Base-by-base conservation (phyloP, 1,284 basidiomycete genomes). In the Malassezia yamatoensis region DNA sequence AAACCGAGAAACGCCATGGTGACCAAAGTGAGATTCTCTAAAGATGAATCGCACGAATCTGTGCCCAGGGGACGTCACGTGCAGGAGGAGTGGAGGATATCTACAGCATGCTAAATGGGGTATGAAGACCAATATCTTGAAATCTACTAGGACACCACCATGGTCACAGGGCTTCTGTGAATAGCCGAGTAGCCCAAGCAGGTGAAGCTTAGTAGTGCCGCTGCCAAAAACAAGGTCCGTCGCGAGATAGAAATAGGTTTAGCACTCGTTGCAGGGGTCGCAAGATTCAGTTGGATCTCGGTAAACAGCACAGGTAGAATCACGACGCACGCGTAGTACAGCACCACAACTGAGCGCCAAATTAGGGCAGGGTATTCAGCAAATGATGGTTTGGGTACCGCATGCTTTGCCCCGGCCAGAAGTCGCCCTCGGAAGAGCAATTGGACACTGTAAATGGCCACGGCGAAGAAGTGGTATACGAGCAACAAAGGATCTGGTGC, bases 381-480 rank as follows among this genome's bases (percentile, higher is more conserved):
- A 29, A 62, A 5, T 3, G 51, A 36, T 2, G 62, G 67, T 24
- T 11, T 52, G 10, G 56, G 38, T 2, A 54, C 54, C 13, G 42
- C 18, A 11, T 53, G 20, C 18, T 62, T 62, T 16, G 43, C 36
- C 2, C 54, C 38, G 60, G 62, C 1, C 82, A 83, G 24, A 15
- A 58, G 41, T 24, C 44, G 6, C 20, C 51, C 51, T 9, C 43
- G 34, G 76, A 94, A 88, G 74, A 94, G 80, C 41, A 86, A 79
- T 81, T 83, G 93, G 68, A 93, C 87, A 11, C 85, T 83, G 77
- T 94, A 96, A 62, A 99, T 82, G 0, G 93, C 93, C 60, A 99
- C 93, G 24, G 82, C 79, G 80, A 94, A 98, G 78, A 98, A 98
- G 79, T 98, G 93, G 66, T 82, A 83, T 66, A 87, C 84, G 24